Percentiles rank a stretch among this genome's conserved stretches.
Evolutionary conservation across 805 yeast genomes (phyloP).

Genomic region (Candida silvatica): DNA sequence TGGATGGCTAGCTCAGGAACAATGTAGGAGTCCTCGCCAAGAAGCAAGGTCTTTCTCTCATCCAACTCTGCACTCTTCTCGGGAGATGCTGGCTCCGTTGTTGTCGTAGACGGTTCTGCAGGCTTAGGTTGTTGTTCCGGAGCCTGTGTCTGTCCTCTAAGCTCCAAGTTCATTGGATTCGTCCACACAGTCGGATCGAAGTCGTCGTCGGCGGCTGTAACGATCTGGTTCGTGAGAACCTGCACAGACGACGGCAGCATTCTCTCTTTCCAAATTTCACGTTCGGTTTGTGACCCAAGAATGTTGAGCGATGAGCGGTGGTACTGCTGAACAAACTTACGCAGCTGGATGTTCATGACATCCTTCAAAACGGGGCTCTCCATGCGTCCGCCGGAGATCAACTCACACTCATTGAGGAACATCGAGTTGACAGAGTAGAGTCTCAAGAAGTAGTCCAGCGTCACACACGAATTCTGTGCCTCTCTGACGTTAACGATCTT

Average conservation of each 20-base stretch:
- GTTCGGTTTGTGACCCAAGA: constrained; percentile 43
- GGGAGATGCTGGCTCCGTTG: no score
- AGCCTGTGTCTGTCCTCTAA: constrained; percentile 1
- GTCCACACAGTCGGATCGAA: constrained; percentile 43
- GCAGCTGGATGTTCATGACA: constrained; percentile 57
- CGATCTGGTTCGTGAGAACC: constrained; percentile 38
- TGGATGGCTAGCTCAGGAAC: constrained; percentile 42
- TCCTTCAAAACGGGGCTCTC: constrained; percentile 54
- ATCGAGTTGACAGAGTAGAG: constrained; percentile 58
- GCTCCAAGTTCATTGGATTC: constrained; percentile 21
- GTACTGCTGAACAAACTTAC: constrained; percentile 44
- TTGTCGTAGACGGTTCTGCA: neutral
- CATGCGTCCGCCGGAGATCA: constrained; percentile 56
- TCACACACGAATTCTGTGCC: constrained; percentile 52
- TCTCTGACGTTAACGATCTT: constrained; percentile 72
- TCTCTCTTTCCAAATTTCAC: constrained; percentile 75
- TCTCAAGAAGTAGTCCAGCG: constrained; percentile 54
- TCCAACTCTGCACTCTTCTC: no score
- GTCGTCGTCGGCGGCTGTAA: constrained; percentile 30
- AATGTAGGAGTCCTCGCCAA: constrained; percentile 49
- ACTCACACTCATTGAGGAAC: constrained; percentile 78
- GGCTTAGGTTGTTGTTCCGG: constrained; percentile 2
- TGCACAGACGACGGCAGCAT: constrained; percentile 45
- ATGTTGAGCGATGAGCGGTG: constrained; percentile 42
- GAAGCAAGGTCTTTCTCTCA: constrained; percentile 26